Evolutionary conservation across 495 filamentous ascomycete genomes (phyloP), one percentile per base, ranked within the genome.

Genomic region (Penicillium maclennaniae): DNA sequence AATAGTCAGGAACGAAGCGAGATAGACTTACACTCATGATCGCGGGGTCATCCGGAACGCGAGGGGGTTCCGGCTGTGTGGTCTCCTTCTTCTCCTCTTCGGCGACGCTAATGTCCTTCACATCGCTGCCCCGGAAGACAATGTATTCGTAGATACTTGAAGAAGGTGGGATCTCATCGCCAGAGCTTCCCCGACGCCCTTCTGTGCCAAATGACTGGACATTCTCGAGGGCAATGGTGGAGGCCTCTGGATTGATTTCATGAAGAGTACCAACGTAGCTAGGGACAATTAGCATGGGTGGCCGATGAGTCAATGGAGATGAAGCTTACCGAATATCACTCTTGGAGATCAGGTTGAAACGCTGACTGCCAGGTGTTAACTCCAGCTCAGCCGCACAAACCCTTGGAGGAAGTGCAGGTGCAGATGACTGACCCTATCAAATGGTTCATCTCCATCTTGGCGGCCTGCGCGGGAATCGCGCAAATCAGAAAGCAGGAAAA

Each of bases 121-220:
- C 93, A 79, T 99, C 93, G 69, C 91, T 96, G 47, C 95, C 93
- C 43, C 92, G 88, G 69, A 99, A 99, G 54, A 99, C 92, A 62
- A 99, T 97, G 77, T 99, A 97, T 67, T 97, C 95, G 75, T 97
- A 99, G 61, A 97, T 76, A 58, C 85, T 86, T 47, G 88, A 82
- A 0, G 89, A 92, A 7, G 88, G 79, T 20, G 87, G 72, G 38
- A 96, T 85, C 71, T 95, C 91, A 36, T 93, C 87, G 7, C 82
- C 79, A 7, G 87, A 88, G 49, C 84, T 84, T 60, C 76, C 80
- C 63, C 83, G 85, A 46, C 93, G 87, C 38, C 91, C 90, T 77
- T 99, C 93, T 14, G 92, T 96, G 53, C 93, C 93, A 67, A 83
- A 93, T 1, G 92, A 96, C 41, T 83, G 81, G 64, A 99, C 93